Evolutionary conservation across 441 rosid species (phyloP).

Genomic region (Breynia disticha): DNA sequence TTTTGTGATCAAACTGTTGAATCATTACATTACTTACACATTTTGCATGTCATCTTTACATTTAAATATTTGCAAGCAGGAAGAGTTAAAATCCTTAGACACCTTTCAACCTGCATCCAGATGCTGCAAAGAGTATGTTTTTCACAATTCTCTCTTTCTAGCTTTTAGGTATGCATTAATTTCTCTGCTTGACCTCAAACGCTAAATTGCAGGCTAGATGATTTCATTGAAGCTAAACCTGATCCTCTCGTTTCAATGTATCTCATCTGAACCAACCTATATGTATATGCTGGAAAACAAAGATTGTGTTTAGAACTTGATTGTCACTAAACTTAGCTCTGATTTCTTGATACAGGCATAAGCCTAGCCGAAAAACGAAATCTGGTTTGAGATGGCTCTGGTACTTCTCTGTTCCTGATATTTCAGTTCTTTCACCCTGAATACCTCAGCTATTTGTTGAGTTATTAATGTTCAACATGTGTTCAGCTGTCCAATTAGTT

Average conservation of each 20-base stretch:
- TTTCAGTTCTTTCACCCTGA: not conserved
- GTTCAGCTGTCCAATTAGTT: slow-evolving; percentile 14
- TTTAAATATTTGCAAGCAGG: too few species aligned
- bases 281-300: not conserved
- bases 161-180: not conserved
- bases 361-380: slow-evolving; percentile 11
- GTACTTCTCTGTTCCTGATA: slow-evolving; percentile 10
- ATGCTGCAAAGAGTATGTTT: slow-evolving; percentile 50
- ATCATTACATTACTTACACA: too few species aligned
- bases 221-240: slow-evolving; percentile 25
- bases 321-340: not conserved
- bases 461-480: not conserved
- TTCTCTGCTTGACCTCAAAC: not conserved
- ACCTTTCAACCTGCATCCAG: slow-evolving; percentile 34
- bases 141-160: not conserved
- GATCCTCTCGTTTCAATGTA: slow-evolving; percentile 36
- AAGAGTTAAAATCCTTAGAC: slow-evolving; percentile 38
- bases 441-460: not conserved
- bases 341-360: slow-evolving; percentile 16
- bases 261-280: not conserved
- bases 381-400: slow-evolving; percentile 22
- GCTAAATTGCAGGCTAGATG: slow-evolving; percentile 34
- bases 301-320: not conserved
- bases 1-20: too few species aligned
- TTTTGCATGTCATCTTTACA: too few species aligned